Percentiles rank a stretch among this genome's conserved stretches.
phyloP scores from a whole-genome alignment of 805 yeast genomes.

The Jamesozyma piceae region DNA sequence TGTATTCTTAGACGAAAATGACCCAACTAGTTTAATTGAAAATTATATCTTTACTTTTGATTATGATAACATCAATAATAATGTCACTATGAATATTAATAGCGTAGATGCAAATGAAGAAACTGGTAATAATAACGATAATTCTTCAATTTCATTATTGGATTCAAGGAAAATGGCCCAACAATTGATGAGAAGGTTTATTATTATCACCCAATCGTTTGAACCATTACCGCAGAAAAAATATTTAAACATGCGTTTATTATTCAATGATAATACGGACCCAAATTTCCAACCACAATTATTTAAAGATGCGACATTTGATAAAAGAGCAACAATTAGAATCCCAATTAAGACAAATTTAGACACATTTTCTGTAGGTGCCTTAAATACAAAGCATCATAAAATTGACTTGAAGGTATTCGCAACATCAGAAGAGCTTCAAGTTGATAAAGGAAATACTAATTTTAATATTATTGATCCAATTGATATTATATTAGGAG shows the following conservation, averaged over 20 bases:
- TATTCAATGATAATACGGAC: slow-evolving; percentile 42
- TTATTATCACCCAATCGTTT: slow-evolving; percentile 45
- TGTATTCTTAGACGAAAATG: slow-evolving; percentile 35
- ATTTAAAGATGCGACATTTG: slow-evolving; percentile 36
- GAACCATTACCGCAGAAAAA: slow-evolving; percentile 42
- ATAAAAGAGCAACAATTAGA: slow-evolving; percentile 30
- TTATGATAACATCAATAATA: slow-evolving; percentile 30
- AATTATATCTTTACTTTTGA: slow-evolving; percentile 42
- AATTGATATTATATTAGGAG: slow-evolving; percentile 12
- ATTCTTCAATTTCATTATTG: slow-evolving; percentile 19
- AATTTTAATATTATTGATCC: slow-evolving; percentile 23
- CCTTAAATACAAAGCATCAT: slow-evolving; percentile 28
- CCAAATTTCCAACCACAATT: slow-evolving; percentile 40
- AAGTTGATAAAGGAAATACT: slow-evolving; percentile 1
- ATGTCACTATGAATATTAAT: slow-evolving; percentile 21
- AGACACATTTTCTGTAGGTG: slow-evolving; percentile 25
- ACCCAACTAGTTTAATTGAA: slow-evolving; percentile 40
- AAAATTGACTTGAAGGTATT: slow-evolving; percentile 26
- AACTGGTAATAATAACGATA: slow-evolving; percentile 4
- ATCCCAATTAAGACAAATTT: slow-evolving; percentile 13
- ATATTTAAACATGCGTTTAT: slow-evolving; percentile 39
- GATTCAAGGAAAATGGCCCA: slow-evolving; percentile 39
- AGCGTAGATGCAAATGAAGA: slow-evolving; percentile 7
- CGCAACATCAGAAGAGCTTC: slow-evolving; percentile 16
- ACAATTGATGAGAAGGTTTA: slow-evolving; percentile 42